Conservation (phyloP, 2,329 filamentous ascomycete genomes). For the Epicoccum nigrum region DNA sequence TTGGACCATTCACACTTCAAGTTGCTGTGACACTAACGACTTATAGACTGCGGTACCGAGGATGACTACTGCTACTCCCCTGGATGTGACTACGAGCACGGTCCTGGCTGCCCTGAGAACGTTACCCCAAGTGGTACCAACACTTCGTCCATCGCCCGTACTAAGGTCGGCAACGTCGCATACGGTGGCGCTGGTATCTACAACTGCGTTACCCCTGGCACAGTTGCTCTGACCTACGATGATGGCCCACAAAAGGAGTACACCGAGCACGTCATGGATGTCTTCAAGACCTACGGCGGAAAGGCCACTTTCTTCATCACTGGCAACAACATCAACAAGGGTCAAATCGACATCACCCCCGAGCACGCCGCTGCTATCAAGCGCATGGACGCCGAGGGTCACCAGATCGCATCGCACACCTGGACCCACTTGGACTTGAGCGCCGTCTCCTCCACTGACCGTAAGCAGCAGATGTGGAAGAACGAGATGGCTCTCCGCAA, state of each 20-base stretch:
- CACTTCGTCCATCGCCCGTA: slow-evolving; percentile 60
- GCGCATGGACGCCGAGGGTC: slow-evolving; percentile 61
- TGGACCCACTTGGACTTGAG: slow-evolving; percentile 60
- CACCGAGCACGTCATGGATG: slow-evolving; percentile 66
- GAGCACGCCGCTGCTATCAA: slow-evolving; percentile 59
- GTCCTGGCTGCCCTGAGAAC: slow-evolving; percentile 67
- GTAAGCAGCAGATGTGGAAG: slow-evolving; percentile 58
- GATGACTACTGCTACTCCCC: slow-evolving; percentile 65
- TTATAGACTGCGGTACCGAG: slow-evolving; percentile 58
- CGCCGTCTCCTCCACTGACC: slow-evolving; percentile 51
- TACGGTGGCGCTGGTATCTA: slow-evolving; percentile 66
- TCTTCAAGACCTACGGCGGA: slow-evolving; percentile 64
- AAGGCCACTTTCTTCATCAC: slow-evolving; percentile 73
- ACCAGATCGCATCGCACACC: slow-evolving; percentile 66
- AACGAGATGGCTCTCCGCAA: slow-evolving; percentile 63
- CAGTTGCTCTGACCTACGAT: slow-evolving; percentile 70
- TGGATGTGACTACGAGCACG: slow-evolving; percentile 66
- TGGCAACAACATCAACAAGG: slow-evolving; percentile 63
- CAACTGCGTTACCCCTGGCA: slow-evolving; percentile 59
- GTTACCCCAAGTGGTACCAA: slow-evolving; percentile 60
- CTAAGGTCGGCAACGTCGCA: slow-evolving; percentile 59
- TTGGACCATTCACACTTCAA: neutral
- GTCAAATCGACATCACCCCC: slow-evolving; percentile 59
- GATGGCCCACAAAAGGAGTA: slow-evolving; percentile 67
- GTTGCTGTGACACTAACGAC: slow-evolving; percentile 17